phyloP scores from a whole-genome alignment of 2,329 filamentous ascomycete genomes.

The Aureobasidium sp. region DNA sequence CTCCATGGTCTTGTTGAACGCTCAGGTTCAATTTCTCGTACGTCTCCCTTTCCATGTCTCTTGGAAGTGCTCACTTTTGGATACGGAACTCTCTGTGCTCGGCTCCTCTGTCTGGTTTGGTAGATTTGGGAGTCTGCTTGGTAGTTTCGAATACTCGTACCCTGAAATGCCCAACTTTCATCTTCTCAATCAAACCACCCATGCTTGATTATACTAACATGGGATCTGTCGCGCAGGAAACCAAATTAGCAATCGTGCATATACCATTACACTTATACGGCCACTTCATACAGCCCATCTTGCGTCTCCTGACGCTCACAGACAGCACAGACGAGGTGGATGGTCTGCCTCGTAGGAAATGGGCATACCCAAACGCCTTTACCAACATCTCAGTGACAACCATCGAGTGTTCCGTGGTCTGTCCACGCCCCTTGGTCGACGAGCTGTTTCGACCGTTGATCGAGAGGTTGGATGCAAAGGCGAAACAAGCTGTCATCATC shows the following conservation, averaged over 20 bases:
- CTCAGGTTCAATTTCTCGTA: conserved; percentile 43
- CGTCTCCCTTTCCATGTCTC: conserved; percentile 24
- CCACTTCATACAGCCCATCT: conserved; percentile 73
- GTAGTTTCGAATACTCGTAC: background rate
- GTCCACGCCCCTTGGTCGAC: conserved; percentile 64
- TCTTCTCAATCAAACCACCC: background rate
- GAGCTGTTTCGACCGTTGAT: conserved; percentile 69
- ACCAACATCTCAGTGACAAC: conserved; percentile 90
- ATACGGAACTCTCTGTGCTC: background rate
- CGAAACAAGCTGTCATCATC: conserved; percentile 52
- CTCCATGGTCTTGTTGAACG: conserved; percentile 39
- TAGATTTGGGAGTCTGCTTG: background rate
- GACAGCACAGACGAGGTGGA: conserved; percentile 33
- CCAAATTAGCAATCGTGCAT: conserved; percentile 79
- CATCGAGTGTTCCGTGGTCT: conserved; percentile 87
- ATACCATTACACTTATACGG: conserved; percentile 73
- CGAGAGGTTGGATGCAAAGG: conserved; percentile 46
- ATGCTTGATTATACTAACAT: conserved; percentile 3
- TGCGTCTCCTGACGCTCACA: conserved; percentile 63
- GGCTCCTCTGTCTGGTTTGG: background rate
- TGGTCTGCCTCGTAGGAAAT: conserved; percentile 29
- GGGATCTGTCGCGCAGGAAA: conserved; percentile 55
- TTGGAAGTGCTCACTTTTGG: conserved; percentile 15
- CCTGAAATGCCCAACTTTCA: background rate
- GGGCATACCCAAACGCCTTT: conserved; percentile 61